phyloP scores from a whole-genome alignment of 169 alveolate genomes.

The Besnoitia besnoiti region DNA sequence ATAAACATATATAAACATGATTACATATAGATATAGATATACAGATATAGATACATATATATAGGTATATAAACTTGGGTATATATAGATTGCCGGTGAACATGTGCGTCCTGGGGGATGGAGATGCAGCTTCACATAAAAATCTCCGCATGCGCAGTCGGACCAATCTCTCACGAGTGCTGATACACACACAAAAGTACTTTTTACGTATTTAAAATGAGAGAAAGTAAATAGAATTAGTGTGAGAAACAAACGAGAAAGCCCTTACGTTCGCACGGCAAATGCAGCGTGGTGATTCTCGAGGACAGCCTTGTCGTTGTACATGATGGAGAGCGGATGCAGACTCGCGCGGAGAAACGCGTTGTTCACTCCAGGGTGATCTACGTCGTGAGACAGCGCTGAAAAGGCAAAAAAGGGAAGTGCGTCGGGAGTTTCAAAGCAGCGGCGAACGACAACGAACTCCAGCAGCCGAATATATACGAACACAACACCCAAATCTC shows the following conservation, averaged over 20 bases:
- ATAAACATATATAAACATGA: background rate
- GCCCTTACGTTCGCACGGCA: slow-evolving; percentile 62
- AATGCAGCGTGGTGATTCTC: slow-evolving; percentile 85
- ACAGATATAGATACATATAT: background rate
- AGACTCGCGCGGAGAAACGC: slow-evolving; percentile 71
- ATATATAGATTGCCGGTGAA: too few species aligned
- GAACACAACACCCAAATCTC: background rate
- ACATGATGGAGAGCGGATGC: slow-evolving; percentile 76
- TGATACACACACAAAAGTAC: too few species aligned
- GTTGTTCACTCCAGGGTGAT: slow-evolving; percentile 86
- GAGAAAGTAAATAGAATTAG: too few species aligned
- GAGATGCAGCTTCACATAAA: too few species aligned
- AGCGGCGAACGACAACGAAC: background rate
- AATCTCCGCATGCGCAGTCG: too few species aligned
- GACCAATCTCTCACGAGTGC: too few species aligned
- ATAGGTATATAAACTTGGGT: too few species aligned
- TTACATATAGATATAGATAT: background rate
- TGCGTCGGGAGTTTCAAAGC: background rate
- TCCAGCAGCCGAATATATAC: background rate
- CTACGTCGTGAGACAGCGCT: slow-evolving; percentile 86
- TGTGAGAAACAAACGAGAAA: too few species aligned
- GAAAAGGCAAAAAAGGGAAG: slow-evolving; percentile 32
- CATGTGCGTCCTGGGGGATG: too few species aligned
- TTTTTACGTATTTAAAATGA: too few species aligned
- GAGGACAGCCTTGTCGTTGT: slow-evolving; percentile 81